Percentiles rank a stretch among this genome's conserved stretches.
phyloP scores from a whole-genome alignment of 2,329 filamentous ascomycete species.

The Xylaria sp. region DNA sequence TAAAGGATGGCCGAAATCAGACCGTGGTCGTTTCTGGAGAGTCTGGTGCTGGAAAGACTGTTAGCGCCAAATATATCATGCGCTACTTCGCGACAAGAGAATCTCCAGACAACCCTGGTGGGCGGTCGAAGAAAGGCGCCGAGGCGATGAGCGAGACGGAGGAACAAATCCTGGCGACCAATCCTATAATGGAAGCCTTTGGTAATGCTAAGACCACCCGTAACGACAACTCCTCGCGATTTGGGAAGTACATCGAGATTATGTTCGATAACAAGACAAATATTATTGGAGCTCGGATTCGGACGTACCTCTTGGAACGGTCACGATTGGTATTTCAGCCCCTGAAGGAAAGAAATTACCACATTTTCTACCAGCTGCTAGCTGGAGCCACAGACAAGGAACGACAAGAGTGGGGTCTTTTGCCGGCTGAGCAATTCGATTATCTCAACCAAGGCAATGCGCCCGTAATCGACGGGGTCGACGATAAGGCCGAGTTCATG shows the following conservation, averaged over 20 bases:
- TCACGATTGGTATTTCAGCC: conserved; percentile 97
- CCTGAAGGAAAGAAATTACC: conserved; percentile 97
- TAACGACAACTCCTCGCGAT: conserved; percentile 98
- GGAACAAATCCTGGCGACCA: conserved; percentile 97
- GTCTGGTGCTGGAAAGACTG: conserved; percentile 98
- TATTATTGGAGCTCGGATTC: conserved; percentile 97
- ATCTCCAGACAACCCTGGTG: conserved; percentile 85
- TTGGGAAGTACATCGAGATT: conserved; percentile 99
- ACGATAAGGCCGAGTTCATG: conserved; percentile 93
- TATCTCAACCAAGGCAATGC: conserved; percentile 96
- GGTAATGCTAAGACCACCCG: conserved; percentile 99
- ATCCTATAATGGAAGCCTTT: conserved; percentile 99
- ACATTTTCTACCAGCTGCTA: conserved; percentile 98
- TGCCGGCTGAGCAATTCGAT: conserved; percentile 89
- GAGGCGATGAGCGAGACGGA: conserved; percentile 96
- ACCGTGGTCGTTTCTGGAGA: conserved; percentile 99
- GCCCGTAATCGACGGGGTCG: conserved; percentile 90
- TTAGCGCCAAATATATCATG: conserved; percentile 99
- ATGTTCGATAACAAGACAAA: conserved; percentile 97
- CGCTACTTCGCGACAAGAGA: conserved; percentile 98
- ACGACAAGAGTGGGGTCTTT: conserved; percentile 79
- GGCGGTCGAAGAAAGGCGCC: conserved; percentile 77
- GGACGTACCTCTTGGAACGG: conserved; percentile 93
- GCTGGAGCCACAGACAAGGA: conserved; percentile 89
- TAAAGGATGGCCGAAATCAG: conserved; percentile 95